Evolutionary conservation across 2,329 filamentous ascomycete genomes (phyloP), one percentile per base, ranked within the genome.

Genomic region (Pseudopithomyces chartarum): DNA sequence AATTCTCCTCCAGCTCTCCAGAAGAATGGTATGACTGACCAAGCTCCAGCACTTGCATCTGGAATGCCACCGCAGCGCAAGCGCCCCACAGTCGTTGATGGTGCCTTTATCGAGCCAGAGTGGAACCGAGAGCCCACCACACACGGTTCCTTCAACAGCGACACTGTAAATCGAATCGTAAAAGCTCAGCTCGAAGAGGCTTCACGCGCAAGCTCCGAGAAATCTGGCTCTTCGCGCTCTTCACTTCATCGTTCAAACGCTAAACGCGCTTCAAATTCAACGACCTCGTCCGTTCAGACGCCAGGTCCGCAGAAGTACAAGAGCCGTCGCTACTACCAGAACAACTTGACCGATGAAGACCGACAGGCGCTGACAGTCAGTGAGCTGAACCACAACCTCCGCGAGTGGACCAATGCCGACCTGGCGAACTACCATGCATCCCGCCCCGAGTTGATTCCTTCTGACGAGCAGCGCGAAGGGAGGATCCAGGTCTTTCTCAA

Each of bases 281-380:
- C 39, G 22, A 50, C 29, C 11, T 39, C 15, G 15, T 29, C 34
- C 6, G 34, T 20, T 6, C 19, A 22, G 1, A 6, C 22, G 15
- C 39, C 47, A 8, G 8, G 4, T 40, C 6, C 47, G 12, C 26
- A 47, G 7, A 26, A 23, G n/a, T 54, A 54, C 26, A 34, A 44
- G n/a, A 51, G 56, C 7, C 22, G 40, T 1, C 65, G 66, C 29
- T 72, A 70, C 56, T 72, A 73, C 45, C 44, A 44, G 13, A 48
- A 57, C 20, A 56, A 63, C 1, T 61, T 72, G 1, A 59, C 63
- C 0, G 19, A 48, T 2, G 57, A 57, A 5, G 70, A 69, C 20
- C 58, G 52, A 32, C 17, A 43, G 11, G 58, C 64, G 3, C 56
- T 73, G n/a, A 40, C 49, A 3, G 13, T 8, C 1, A 68, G 64